A percentile compares a stretch with the other conserved stretches of the same genome.
These are phyloP conservation scores for Pythium brachiatum DNA, from an alignment of 352 stramenopile genomes.

Conservation along the genomic window DNA sequence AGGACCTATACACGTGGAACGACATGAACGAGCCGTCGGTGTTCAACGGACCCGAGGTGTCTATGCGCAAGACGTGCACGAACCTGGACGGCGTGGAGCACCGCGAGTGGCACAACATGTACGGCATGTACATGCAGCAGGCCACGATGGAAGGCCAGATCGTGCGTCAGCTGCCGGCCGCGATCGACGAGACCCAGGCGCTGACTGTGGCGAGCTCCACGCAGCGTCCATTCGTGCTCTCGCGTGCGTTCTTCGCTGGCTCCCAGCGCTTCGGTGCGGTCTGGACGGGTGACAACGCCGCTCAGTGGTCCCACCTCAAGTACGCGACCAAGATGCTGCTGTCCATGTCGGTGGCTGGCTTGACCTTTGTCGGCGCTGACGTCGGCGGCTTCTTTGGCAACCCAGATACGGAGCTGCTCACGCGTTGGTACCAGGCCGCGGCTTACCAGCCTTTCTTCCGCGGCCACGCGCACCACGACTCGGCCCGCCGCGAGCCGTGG, in stretches of 20 bases:
- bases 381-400: constrained; percentile 99
- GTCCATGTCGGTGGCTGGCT: constrained; percentile 92
- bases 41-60: constrained; percentile 99
- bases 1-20: constrained; percentile 98
- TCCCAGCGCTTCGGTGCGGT: constrained; percentile 97
- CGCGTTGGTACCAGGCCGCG: constrained; percentile 94
- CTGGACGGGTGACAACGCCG: constrained; percentile 98
- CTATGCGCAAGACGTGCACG: constrained; percentile 94
- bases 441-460: constrained; percentile 99
- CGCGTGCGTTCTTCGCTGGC: constrained; percentile 96
- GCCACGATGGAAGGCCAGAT: constrained; percentile 94
- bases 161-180: constrained; percentile 58
- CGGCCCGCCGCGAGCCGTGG: constrained; percentile 97
- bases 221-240: constrained; percentile 97
- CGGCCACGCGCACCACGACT: constrained; percentile 98
- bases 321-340: constrained; percentile 97
- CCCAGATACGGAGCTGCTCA: constrained; percentile 95
- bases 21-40: constrained; percentile 99
- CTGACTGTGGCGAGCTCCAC: constrained; percentile 57
- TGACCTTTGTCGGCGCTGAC: constrained; percentile 98
- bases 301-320: constrained; percentile 95
- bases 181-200: constrained; percentile 14
- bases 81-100: constrained; percentile 95
- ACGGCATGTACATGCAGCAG: constrained; percentile 97
- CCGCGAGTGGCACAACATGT: constrained; percentile 99